Evolutionary conservation across 73 alveolate species (phyloP), one percentile per base, ranked within the genome.

Genomic region (Paramecium sexaurelia): DNA sequence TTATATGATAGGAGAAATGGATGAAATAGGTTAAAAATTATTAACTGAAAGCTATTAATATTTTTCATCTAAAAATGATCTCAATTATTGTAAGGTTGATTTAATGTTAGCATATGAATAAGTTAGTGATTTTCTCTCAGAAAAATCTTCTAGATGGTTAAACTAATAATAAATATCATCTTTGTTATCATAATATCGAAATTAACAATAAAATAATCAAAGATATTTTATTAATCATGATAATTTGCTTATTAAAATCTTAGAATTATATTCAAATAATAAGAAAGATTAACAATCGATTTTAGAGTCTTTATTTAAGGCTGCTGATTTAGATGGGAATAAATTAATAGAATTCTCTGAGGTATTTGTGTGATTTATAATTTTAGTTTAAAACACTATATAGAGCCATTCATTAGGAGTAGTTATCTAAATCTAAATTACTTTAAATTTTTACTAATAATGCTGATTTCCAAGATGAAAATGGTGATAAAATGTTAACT

Each of bases 251-350:
- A 39, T 19, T 39, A 37, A 43, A 45, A 78, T 78, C 3, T 40
- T 78, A n/a, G 90, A 78, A 39, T 78, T 40, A 6, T 78, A 78
- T 17, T 40, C 55, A 3, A 78, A 78, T 17, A 78, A 78, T 39
- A 78, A 78, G 22, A 39, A 78, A 22, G 90, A 78, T 10, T n/a
- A 78, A 43, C 13, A 78, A 32, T 20, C 41, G 13, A 45, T 43
- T 10, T 26, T 78, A 11, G 73, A 78, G 19, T 29, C 43, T 17
- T 39, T 78, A 17, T 78, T 78, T 22, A 29, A 43, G 22, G 90
- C 90, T 20, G 90, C 90, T 40, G 90, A 78, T 78, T 78, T 78
- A 43, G 90, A 78, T 78, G 90, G 90, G 9, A 78, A 78, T 45
- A 78, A 78, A 24, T 43, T 78, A 45, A 78, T 78, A 8, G 90